A percentile compares a stretch with the other conserved stretches of the same genome.
Evolutionary conservation across 192 early-diverging fungal genomes (phyloP).

Genomic region (Jimgerdemannia lactiflua): DNA sequence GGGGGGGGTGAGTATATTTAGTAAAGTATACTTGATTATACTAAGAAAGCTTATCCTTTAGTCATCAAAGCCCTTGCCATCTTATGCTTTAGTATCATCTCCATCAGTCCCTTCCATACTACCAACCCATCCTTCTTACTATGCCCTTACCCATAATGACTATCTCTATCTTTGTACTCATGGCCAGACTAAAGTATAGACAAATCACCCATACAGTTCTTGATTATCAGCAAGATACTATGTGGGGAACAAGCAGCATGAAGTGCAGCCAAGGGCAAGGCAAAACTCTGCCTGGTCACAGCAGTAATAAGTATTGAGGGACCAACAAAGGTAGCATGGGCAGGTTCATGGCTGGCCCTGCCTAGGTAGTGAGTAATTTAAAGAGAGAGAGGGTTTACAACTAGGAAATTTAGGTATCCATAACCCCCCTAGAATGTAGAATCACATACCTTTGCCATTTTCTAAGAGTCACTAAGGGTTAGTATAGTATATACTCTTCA

Average conservation of each 20-base stretch:
- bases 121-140: conserved; percentile 64
- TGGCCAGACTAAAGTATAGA: conserved; percentile 78
- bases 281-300: conserved; percentile 84
- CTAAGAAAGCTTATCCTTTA: conserved; percentile 40
- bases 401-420: no score
- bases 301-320: conserved; percentile 65
- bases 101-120: conserved; percentile 77
- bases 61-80: conserved; percentile 68
- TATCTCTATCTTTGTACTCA: conserved; percentile 66
- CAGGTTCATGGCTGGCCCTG: conserved; percentile 83
- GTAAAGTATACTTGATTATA: neutral
- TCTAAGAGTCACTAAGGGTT: conserved; percentile 61
- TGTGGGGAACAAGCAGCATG: conserved; percentile 56
- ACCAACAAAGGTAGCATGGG: conserved; percentile 81
- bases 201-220: conserved; percentile 87
- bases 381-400: conserved; percentile 41
- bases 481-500: conserved; percentile 53
- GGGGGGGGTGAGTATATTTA: no score
- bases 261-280: conserved; percentile 78
- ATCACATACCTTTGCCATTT: conserved; percentile 47
- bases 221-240: conserved; percentile 77
- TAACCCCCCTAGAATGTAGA: no score
- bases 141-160: conserved; percentile 84
- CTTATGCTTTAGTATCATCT: conserved; percentile 77
- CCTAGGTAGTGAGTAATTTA: no score